Evolutionary conservation across 345 rosid genomes (phyloP), one percentile per base, ranked within the genome.

Genomic region (Iberis pinnata): DNA sequence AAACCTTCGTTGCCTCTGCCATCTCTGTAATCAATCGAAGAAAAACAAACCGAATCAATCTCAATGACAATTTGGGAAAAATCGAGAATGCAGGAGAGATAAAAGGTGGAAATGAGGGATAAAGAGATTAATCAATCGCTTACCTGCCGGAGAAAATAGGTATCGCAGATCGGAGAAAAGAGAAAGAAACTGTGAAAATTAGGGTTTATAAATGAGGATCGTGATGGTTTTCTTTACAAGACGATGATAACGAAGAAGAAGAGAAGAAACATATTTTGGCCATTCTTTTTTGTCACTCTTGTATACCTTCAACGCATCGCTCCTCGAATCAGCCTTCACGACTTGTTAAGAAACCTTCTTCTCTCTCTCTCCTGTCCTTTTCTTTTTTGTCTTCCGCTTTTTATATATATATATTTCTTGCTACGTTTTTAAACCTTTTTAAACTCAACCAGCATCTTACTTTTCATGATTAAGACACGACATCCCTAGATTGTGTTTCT

Each of bases 1-100:
- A 44, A 54, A 79, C 77, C 70, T 82, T 93, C 68, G 75, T 66
- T 38, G 70, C 68, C 75, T 81, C 92, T 53, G 72, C 81, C 95
- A 81, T 77, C 54, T 53, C 78, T 67, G 59, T 32, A 35, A 31
- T 14, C 44, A 35, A 48, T 5, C 43, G 38, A 19, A 16, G n/a
- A 32, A 32, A 1, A 56, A 45, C 18, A 61, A 51, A 22, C 17
- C 36, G 14, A 22, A 14, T 18, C 20, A 53, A 56, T 24, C 61
- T 13, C 17, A 29, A 29, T 7, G 4, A 22, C 25, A 22, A 29
- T 29, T 2, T 9, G 0, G 24, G 1, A 39, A 8, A 22, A 24
- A 0, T 51, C 26, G 59, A 17, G 32, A 64, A 70, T 63, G 70
- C 33, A 18, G 72, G 20, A 9, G 12, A 44, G 41, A 26, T 58